A percentile compares a stretch with the other conserved stretches of the same genome.
These are phyloP conservation scores for Xeromyces bisporus DNA, from an alignment of 495 filamentous ascomycete species.

Conservation along the genomic window DNA sequence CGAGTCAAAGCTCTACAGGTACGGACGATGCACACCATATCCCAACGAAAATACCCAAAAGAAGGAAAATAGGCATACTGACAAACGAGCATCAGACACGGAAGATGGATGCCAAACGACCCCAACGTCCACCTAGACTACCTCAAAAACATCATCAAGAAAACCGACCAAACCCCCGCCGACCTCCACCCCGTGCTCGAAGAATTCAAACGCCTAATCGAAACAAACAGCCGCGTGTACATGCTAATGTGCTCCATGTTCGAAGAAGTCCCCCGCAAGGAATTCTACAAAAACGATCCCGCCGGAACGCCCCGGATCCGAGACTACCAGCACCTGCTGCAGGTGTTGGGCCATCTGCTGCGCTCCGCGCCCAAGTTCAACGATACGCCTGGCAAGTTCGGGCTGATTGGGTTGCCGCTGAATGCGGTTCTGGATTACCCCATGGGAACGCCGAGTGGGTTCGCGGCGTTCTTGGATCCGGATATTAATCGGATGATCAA, in stretches of 20 bases:
- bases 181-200: slow-evolving; percentile 19
- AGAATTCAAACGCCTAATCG: slow-evolving; percentile 31
- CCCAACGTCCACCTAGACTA: slow-evolving; percentile 17
- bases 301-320: slow-evolving; percentile 43
- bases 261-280: slow-evolving; percentile 40
- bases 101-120: slow-evolving; percentile 24
- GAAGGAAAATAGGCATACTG: too few relatives aligned
- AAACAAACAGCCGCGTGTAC: slow-evolving; percentile 22
- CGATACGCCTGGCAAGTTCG: slow-evolving; percentile 30
- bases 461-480: slow-evolving; percentile 45
- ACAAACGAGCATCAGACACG: too few relatives aligned
- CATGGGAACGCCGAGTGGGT: slow-evolving; percentile 49
- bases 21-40: too few relatives aligned
- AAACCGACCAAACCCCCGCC: slow-evolving; percentile 10
- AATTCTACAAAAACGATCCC: slow-evolving; percentile 41
- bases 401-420: slow-evolving; percentile 51
- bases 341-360: slow-evolving; percentile 46
- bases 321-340: slow-evolving; percentile 47
- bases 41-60: too few relatives aligned
- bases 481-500: slow-evolving; percentile 54
- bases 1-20: too few relatives aligned
- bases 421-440: slow-evolving; percentile 44
- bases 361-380: slow-evolving; percentile 45
- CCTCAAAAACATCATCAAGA: slow-evolving; percentile 17
- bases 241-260: slow-evolving; percentile 39